Base-by-base conservation (phyloP, 106 monocot genomes). In the Acorus calamus region DNA sequence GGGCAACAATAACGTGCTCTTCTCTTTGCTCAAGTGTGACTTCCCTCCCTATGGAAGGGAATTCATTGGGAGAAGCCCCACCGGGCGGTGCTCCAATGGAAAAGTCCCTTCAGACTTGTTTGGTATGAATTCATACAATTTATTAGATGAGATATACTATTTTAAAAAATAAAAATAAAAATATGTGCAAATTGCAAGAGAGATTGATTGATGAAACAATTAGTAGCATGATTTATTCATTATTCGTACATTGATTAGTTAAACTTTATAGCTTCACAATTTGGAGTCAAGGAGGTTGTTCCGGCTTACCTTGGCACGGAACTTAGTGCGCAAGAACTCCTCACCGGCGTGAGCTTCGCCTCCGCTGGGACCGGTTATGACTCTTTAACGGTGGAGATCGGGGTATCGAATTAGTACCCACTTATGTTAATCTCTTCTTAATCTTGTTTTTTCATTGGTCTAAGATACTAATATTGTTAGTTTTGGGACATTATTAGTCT, bases 261-360 rank as follows among this genome's bases (percentile, higher is more conserved):
- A 28, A 28, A 28, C 28, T 28, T 66, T 87, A 7, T 78, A 93
- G 93, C 74, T 72, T 79, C 83, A 11, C 46, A 53, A 47, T 53
- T 93, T 14, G 83, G 89, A 5, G 60, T 93, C 47, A 93, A 93
- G 70, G 86, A 89, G 50, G 65, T 74, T 5, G 7, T 93, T n/a
- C 93, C 89, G 8, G 79, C 89, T 7, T 93, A 93, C 68, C 56
- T 86, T 14, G 83, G 80, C 4, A 69, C 68, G 0, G 11, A 71
- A 2, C 67, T 89, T 0, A 49, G 9, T 10, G 71, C 76, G 3
- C 46, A 89, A 44, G 93, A 93, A 6, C 78, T 93, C 28, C 65
- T 83, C 54, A 93, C 89, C 11, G 89, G 93, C 13, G 83, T 93
- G 3, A 93, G 89, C 77, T 93, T 93, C 48, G 93, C 93, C 11